Conservation (phyloP, 2,329 filamentous ascomycete species). For the Rhexocercosporidium sp. region DNA sequence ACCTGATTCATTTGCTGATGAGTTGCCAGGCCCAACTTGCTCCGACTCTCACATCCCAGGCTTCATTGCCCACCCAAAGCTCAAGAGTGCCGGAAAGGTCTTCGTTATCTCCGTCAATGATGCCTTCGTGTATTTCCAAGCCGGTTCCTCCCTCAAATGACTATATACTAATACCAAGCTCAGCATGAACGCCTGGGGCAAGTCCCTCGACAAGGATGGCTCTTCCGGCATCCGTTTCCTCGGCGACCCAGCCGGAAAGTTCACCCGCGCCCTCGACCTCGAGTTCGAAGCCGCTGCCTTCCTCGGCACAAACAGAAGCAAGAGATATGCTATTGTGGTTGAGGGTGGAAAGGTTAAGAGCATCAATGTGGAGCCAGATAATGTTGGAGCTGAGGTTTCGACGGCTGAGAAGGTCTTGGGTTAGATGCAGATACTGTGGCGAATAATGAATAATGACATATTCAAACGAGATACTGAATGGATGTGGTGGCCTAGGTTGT, state of each 20-base stretch:
- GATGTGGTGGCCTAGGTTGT: too few relatives aligned
- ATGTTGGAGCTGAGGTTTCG: conserved; percentile 71
- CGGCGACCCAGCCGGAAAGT: conserved; percentile 77
- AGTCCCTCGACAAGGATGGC: conserved; percentile 74
- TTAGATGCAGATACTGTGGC: conserved; percentile 5
- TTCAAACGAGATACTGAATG: too few relatives aligned
- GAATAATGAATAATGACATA: background rate
- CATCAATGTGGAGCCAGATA: conserved; percentile 87
- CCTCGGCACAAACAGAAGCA: conserved; percentile 82
- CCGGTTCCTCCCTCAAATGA: background rate
- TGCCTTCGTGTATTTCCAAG: conserved; percentile 78
- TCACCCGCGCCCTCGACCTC: conserved; percentile 84
- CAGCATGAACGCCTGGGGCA: conserved; percentile 89
- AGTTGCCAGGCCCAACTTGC: conserved; percentile 58
- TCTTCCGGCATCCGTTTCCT: conserved; percentile 85
- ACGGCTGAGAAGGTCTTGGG: conserved; percentile 38
- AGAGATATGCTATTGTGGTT: conserved; percentile 84
- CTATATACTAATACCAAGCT: background rate
- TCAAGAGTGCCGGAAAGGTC: conserved; percentile 80
- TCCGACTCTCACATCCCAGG: conserved; percentile 79
- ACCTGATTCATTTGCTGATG: conserved; percentile 2
- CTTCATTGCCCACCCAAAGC: conserved; percentile 79
- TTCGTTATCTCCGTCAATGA: conserved; percentile 95
- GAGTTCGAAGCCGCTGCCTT: conserved; percentile 78
- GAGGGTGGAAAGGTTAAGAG: conserved; percentile 85